Evolutionary conservation across 805 yeast genomes (phyloP).

Genomic region (Cyberlindnera mrakii): DNA sequence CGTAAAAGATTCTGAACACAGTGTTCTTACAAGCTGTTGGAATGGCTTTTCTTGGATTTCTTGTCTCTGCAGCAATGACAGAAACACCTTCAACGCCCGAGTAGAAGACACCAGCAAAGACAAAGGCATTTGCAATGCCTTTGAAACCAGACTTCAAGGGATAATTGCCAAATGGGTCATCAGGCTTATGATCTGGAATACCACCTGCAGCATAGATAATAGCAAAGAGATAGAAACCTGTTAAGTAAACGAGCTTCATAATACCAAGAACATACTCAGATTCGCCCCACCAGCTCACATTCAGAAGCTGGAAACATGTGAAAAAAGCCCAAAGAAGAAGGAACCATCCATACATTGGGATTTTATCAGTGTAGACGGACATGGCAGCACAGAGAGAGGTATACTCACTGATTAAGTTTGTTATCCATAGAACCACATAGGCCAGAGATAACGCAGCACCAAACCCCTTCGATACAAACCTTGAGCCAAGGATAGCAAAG

Average conservation of each 20-base stretch:
- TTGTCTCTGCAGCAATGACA: slow-evolving; percentile 69
- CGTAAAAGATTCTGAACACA: slow-evolving; percentile 54
- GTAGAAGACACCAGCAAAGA: slow-evolving; percentile 68
- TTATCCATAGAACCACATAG: slow-evolving; percentile 51
- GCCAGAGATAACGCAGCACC: slow-evolving; percentile 52
- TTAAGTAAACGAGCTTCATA: slow-evolving; percentile 39
- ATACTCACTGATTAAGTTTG: slow-evolving; percentile 49
- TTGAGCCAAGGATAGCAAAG: slow-evolving; percentile 45
- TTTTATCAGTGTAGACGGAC: slow-evolving; percentile 42
- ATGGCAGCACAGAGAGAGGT: slow-evolving; percentile 46
- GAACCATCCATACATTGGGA: slow-evolving; percentile 51
- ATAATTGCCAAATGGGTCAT: slow-evolving; percentile 26
- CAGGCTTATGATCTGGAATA: slow-evolving; percentile 27
- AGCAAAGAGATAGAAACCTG: slow-evolving; percentile 46
- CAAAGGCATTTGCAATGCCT: slow-evolving; percentile 53
- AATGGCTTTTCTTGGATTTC: slow-evolving; percentile 61
- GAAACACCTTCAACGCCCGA: slow-evolving; percentile 78
- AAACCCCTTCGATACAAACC: slow-evolving; percentile 46
- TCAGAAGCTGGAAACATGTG: slow-evolving; percentile 42
- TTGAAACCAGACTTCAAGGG: slow-evolving; percentile 43
- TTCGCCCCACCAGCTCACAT: slow-evolving; percentile 52
- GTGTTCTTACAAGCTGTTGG: slow-evolving; percentile 68
- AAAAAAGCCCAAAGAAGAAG: slow-evolving; percentile 48
- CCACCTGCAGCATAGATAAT: slow-evolving; percentile 42
- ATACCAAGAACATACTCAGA: slow-evolving; percentile 49